Evolutionary conservation across 2,329 filamentous ascomycete genomes (phyloP).

Genomic region (Epichloe hybrida): DNA sequence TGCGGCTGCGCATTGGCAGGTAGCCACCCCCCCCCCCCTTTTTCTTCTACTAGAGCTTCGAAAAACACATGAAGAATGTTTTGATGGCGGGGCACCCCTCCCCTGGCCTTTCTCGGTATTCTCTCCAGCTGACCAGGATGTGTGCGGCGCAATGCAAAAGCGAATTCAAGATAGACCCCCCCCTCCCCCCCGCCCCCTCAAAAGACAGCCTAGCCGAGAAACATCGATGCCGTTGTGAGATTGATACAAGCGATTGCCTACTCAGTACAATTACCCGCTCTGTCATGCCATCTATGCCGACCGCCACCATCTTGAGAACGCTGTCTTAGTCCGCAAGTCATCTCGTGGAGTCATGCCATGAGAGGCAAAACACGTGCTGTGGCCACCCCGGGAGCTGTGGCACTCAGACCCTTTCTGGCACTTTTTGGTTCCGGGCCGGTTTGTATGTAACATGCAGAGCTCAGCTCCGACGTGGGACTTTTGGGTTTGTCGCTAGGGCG

Average conservation of each 20-base stretch:
- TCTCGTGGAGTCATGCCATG: conserved; percentile 4
- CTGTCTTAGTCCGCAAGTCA: conserved; percentile 7
- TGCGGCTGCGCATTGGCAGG: neutral
- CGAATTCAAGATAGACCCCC: neutral
- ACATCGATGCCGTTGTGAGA: conserved; percentile 8
- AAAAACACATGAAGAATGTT: neutral
- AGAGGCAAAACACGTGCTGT: conserved; percentile 8
- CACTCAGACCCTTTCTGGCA: conserved; percentile 5
- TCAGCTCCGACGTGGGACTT: conserved; percentile 10
- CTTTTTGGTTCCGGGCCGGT: neutral
- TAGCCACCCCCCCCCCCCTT: neutral
- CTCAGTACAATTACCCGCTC: conserved; percentile 6
- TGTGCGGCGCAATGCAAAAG: neutral
- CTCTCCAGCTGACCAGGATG: conserved; percentile 5
- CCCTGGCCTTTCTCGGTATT: neutral
- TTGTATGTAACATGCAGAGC: conserved; percentile 8
- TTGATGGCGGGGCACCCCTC: neutral
- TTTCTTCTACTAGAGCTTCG: neutral
- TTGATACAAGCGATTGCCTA: conserved; percentile 5
- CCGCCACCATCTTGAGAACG: conserved; percentile 9
- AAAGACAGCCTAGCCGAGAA: neutral
- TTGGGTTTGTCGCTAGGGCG: conserved; percentile 9
- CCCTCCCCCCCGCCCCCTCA: neutral
- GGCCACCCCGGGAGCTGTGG: conserved; percentile 3
- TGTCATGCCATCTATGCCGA: conserved; percentile 10